Base-by-base conservation (phyloP, 345 rosid genomes). In the Murraya paniculata region DNA sequence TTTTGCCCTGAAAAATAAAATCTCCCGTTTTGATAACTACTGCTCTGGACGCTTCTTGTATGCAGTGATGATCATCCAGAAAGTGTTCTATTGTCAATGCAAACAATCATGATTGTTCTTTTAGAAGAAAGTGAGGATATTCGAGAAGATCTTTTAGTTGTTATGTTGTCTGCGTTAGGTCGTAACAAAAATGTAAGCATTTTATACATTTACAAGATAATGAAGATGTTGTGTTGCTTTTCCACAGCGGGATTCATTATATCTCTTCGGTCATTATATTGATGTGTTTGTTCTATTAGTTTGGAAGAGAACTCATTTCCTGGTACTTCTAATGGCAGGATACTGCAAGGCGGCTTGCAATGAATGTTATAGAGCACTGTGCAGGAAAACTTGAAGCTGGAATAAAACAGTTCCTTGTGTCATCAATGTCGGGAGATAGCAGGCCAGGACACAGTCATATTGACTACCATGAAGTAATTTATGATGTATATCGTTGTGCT, bases 41-140 rank as follows among this genome's bases (percentile, higher is more conserved):
- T 79, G 33, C 36, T 24, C 62, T 81, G 55, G 68, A 67, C 64
- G 59, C 48, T 66, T 70, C 79, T 71, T 75, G 55, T 53, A 25
- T 85, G 89, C 98, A 96, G 99, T 68, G 98, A 94, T 89, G 97
- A 94, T 82, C 98, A 92, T 82, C 98, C 92, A 66, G 92, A 92
- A 84, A 89, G 88, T 86, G 94, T 96, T 83, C 75, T 91, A 27
- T 82, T 92, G 48, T 94, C 99, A 59, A 96, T 96, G 98, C 95
- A 91, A 82, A 90, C 88, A 71, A 94, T 92, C 88, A 90, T 96
- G 95, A 82, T 77, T 41, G 91, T 90, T 81, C 90, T 94, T 77
- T 82, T 96, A 83, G 95, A 96, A 87, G 97, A 96, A 82, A 96
- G 97, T 80, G 99, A 96, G 86, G 98, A 94, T 79, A 84, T 94